Conservation (phyloP, 495 filamentous ascomycete genomes). For the Aspergillus asperescens region DNA sequence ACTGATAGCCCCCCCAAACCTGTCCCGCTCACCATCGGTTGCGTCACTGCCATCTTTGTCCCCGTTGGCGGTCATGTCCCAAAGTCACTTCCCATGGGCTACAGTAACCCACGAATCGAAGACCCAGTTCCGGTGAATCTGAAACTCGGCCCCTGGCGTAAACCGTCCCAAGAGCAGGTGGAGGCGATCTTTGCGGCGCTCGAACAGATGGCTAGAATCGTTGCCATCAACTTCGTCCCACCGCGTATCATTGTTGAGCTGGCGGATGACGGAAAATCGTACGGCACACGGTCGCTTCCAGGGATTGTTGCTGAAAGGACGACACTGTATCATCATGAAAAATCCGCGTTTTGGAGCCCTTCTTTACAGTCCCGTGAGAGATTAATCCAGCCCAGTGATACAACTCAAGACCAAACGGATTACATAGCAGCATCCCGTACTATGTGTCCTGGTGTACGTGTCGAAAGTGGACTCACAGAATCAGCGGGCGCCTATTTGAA, state of each 20-base stretch:
- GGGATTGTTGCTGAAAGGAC: background rate
- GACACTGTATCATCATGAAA: background rate
- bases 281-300: background rate
- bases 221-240: background rate
- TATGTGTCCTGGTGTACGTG: constrained; percentile 1
- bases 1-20: too few relatives aligned
- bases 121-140: too few relatives aligned
- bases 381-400: background rate
- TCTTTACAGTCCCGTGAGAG: background rate
- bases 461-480: background rate
- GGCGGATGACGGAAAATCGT: background rate
- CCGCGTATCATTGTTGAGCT: constrained; percentile 3
- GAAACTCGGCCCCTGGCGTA: too few relatives aligned
- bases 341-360: background rate
- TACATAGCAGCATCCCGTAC: background rate
- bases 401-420: background rate
- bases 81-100: too few relatives aligned
- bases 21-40: too few relatives aligned
- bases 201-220: background rate
- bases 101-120: too few relatives aligned
- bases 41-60: too few relatives aligned
- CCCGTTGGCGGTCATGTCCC: too few relatives aligned
- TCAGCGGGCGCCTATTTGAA: background rate
- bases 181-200: background rate
- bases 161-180: background rate